A percentile compares a stretch with the other conserved stretches of the same genome.
phyloP scores from a whole-genome alignment of 148 eudicot genomes.

The Camellia granthamiana region DNA sequence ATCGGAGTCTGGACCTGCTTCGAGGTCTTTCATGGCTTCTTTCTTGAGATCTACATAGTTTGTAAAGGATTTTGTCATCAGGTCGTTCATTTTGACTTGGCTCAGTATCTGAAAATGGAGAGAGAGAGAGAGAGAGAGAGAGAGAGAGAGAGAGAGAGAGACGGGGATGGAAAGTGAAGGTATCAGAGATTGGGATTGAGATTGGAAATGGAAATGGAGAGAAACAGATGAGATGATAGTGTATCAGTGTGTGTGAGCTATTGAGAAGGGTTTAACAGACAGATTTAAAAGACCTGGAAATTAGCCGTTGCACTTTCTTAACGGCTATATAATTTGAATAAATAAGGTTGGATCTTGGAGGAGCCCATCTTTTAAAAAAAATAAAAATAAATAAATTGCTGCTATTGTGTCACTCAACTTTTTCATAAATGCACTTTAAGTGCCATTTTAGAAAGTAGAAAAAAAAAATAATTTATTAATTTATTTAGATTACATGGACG shows the following conservation, averaged over 20 bases:
- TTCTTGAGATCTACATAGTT: conserved; percentile 86
- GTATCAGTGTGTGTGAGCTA: not conserved
- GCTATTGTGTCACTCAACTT: no score
- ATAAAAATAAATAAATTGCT: no score
- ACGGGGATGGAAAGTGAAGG: conserved; percentile 13
- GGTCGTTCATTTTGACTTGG: conserved; percentile 60
- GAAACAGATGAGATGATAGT: not conserved
- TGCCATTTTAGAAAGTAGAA: no score
- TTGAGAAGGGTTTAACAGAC: conserved; percentile 3
- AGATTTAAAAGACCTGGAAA: not conserved
- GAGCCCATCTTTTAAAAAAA: no score
- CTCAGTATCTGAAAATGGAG: not conserved
- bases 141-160: conserved; percentile 20
- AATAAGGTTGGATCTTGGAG: not conserved
- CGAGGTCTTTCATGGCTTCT: conserved; percentile 62
- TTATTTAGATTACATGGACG: no score
- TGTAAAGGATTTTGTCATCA: conserved; percentile 87
- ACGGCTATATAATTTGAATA: conserved; percentile 27
- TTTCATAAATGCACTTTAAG: no score
- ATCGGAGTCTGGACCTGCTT: conserved; percentile 43
- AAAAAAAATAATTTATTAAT: no score
- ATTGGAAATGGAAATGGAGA: not conserved
- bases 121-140: not conserved
- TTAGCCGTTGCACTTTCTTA: conserved; percentile 28
- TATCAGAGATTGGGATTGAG: not conserved